These are phyloP conservation scores for Fonsecaea multimorphosa DNA, from an alignment of 2,329 filamentous ascomycete species.

Conservation along the genomic window DNA sequence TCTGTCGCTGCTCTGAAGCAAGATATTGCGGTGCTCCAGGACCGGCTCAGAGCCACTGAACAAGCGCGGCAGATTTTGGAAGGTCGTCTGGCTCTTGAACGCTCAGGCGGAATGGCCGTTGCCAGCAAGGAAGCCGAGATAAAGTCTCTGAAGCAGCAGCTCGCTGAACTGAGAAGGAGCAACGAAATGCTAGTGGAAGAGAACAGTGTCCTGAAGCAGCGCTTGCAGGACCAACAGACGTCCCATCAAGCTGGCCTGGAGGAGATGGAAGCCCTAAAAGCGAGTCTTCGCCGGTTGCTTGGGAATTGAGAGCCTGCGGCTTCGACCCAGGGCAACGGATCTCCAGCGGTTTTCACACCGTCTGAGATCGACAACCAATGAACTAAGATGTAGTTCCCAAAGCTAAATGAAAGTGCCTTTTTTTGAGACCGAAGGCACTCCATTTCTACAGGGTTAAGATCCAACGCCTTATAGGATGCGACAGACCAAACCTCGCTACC, in stretches of 20 bases:
- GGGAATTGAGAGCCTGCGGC: slow-evolving; percentile 7
- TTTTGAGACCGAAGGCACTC: too few species aligned
- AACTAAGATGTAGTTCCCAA: neutral
- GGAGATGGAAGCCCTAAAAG: slow-evolving; percentile 15
- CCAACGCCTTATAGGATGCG: too few species aligned
- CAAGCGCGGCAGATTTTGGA: slow-evolving; percentile 13
- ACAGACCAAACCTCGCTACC: too few species aligned
- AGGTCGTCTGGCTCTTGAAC: slow-evolving; percentile 9
- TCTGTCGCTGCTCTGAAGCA: slow-evolving; percentile 1
- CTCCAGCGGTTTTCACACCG: neutral
- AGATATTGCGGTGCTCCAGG: slow-evolving; percentile 2
- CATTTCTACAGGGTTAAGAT: too few species aligned
- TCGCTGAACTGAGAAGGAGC: neutral
- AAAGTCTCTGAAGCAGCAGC: slow-evolving; percentile 3
- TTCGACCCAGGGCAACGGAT: neutral
- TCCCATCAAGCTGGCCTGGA: slow-evolving; percentile 6
- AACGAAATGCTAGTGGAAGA: slow-evolving; percentile 6
- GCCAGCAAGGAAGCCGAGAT: slow-evolving; percentile 11
- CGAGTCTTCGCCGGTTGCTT: slow-evolving; percentile 18
- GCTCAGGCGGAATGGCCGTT: slow-evolving; percentile 4
- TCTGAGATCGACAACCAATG: neutral
- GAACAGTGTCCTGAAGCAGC: slow-evolving; percentile 10
- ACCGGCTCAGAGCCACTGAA: slow-evolving; percentile 6
- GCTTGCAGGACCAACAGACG: slow-evolving; percentile 4
- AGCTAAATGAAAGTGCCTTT: too few species aligned